Conservation (phyloP, 257 asterid genomes). For the Nicotiana undulata region DNA sequence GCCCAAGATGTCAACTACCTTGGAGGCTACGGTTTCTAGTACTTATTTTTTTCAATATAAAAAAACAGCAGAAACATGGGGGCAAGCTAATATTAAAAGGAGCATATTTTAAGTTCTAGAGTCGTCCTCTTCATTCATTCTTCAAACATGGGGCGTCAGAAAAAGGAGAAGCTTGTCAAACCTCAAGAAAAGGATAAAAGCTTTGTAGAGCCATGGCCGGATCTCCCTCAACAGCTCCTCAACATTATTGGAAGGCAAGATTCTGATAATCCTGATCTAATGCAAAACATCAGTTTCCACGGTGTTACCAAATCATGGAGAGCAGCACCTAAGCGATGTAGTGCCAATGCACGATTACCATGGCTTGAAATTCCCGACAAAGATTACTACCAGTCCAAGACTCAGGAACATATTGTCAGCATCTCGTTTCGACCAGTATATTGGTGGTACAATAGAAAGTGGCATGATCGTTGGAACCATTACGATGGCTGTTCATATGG, state of each 20-base stretch:
- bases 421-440: slow-evolving; percentile 9
- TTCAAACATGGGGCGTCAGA: neutral
- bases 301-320: neutral
- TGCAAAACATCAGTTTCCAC: neutral
- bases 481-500: slow-evolving; percentile 17
- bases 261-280: neutral
- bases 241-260: slow-evolving; percentile 1
- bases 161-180: neutral
- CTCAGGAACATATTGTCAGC: neutral
- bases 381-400: neutral
- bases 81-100: neutral
- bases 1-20: neutral
- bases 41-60: neutral
- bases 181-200: neutral
- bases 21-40: neutral
- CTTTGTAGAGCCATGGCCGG: neutral
- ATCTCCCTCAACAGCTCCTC: slow-evolving; percentile 11
- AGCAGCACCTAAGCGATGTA: slow-evolving; percentile 10
- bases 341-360: neutral
- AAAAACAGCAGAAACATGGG: neutral
- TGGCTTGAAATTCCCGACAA: slow-evolving; percentile 17
- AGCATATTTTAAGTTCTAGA: neutral
- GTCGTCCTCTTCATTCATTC: neutral
- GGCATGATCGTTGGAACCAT: neutral
- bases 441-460: neutral